Percentiles rank a stretch among this genome's conserved stretches.
Evolutionary conservation across 176 grass and related monocot species (phyloP).

Genomic region (Leersia perrieri): DNA sequence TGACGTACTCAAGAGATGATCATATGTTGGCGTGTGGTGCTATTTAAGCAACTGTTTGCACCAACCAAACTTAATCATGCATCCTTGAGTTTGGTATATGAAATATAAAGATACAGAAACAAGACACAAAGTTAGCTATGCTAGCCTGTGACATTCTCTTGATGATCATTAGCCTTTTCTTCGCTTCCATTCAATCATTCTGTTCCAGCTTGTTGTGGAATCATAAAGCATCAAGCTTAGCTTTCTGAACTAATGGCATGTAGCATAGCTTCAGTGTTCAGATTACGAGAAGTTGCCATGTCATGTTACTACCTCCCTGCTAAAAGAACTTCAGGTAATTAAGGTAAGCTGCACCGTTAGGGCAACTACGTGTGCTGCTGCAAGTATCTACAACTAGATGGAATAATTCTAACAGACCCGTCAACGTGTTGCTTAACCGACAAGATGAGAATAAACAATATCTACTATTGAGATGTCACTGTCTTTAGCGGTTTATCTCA

Average conservation of each 20-base stretch:
- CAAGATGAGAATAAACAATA: slow-evolving; percentile 15
- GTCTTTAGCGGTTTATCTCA: slow-evolving; percentile 22
- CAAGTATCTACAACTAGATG: neutral
- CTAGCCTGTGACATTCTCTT: slow-evolving; percentile 49
- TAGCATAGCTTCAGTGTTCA: neutral
- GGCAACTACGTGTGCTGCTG: neutral
- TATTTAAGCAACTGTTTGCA: slow-evolving; percentile 54
- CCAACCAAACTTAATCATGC: slow-evolving; percentile 57
- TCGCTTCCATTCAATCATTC: slow-evolving; percentile 39
- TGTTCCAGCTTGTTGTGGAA: slow-evolving; percentile 13
- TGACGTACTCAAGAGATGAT: slow-evolving; percentile 27
- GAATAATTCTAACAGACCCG: neutral
- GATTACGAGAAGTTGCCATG: neutral
- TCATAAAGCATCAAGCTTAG: neutral
- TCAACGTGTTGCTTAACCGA: neutral
- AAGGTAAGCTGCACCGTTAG: neutral
- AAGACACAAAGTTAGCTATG: slow-evolving; percentile 30
- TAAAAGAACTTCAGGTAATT: neutral
- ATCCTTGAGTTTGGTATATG: slow-evolving; percentile 24
- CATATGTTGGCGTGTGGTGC: slow-evolving; percentile 25
- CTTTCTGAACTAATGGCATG: neutral
- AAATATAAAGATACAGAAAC: neutral
- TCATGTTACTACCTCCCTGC: neutral
- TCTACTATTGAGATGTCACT: neutral
- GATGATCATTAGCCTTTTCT: slow-evolving; percentile 22